phyloP scores from a whole-genome alignment of 192 early-diverging fungal species.

The Phlyctochytrium planicorne region DNA sequence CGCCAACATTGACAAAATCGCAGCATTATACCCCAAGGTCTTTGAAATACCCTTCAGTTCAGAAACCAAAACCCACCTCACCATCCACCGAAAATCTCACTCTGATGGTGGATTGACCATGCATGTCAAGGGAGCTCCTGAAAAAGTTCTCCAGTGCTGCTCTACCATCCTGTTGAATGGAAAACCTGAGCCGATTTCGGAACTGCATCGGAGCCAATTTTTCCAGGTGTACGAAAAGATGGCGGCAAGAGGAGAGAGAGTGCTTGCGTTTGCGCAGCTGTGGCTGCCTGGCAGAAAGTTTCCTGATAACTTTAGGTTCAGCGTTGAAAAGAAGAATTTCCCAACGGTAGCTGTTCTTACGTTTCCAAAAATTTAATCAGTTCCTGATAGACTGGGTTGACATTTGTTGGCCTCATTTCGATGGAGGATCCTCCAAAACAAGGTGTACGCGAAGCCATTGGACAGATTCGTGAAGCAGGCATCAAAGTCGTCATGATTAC shows the following conservation, averaged over 20 bases:
- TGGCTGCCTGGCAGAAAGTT: slow-evolving; percentile 67
- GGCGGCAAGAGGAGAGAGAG: slow-evolving; percentile 82
- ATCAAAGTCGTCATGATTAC: slow-evolving; percentile 97
- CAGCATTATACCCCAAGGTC: slow-evolving; percentile 72
- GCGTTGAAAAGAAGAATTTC: slow-evolving; percentile 68
- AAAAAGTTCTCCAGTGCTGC: slow-evolving; percentile 80
- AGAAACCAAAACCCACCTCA: slow-evolving; percentile 86
- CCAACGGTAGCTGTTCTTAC: slow-evolving; percentile 39
- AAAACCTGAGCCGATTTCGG: slow-evolving; percentile 56
- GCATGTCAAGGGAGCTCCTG: slow-evolving; percentile 88
- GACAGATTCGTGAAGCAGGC: slow-evolving; percentile 78
- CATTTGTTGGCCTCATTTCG: slow-evolving; percentile 80
- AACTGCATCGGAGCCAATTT: slow-evolving; percentile 44
- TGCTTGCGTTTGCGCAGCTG: slow-evolving; percentile 85
- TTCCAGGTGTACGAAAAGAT: slow-evolving; percentile 74
- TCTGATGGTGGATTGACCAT: slow-evolving; percentile 68
- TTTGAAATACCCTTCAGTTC: slow-evolving; percentile 96
- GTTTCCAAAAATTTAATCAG: slow-evolving; percentile 5
- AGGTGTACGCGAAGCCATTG: slow-evolving; percentile 89
- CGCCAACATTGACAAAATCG: slow-evolving; percentile 67
- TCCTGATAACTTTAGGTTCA: slow-evolving; percentile 75
- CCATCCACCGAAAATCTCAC: slow-evolving; percentile 80
- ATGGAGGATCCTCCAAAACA: slow-evolving; percentile 95
- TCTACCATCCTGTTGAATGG: slow-evolving; percentile 60
- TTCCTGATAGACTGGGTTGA: slow-evolving; percentile 36